Evolutionary conservation across 768 basidiomycete species (phyloP).

Genomic region (Lactarius vividus): DNA sequence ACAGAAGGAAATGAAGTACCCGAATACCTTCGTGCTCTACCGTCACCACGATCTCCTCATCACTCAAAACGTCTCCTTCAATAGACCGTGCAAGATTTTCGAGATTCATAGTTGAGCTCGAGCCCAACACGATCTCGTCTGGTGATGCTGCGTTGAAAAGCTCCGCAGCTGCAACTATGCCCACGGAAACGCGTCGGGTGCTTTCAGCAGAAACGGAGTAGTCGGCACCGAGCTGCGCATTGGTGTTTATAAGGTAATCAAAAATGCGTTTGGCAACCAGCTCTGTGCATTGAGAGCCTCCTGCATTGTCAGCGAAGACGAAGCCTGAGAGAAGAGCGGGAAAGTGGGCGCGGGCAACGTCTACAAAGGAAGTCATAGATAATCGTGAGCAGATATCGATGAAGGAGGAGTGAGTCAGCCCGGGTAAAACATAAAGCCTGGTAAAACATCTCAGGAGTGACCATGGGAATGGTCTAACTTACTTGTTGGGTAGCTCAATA

Average conservation of each 20-base stretch:
- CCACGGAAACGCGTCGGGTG: slow-evolving; percentile 51
- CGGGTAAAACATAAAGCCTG: neutral
- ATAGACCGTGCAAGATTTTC: slow-evolving; percentile 67
- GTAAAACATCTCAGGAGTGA: neutral
- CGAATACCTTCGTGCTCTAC: slow-evolving; percentile 72
- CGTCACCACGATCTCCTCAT: slow-evolving; percentile 77
- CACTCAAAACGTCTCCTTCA: slow-evolving; percentile 50
- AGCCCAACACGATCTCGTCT: slow-evolving; percentile 64
- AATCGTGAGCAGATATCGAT: neutral
- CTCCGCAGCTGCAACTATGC: slow-evolving; percentile 49
- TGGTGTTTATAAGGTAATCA: slow-evolving; percentile 69
- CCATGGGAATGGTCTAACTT: neutral
- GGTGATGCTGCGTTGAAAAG: slow-evolving; percentile 63
- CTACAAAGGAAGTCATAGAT: slow-evolving; percentile 33
- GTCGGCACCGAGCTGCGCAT: slow-evolving; percentile 71
- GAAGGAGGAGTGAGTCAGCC: neutral
- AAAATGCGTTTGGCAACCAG: slow-evolving; percentile 56
- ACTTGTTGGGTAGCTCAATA: too few species aligned
- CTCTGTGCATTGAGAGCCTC: slow-evolving; percentile 63
- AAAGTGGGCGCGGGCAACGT: slow-evolving; percentile 55
- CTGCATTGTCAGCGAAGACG: slow-evolving; percentile 75
- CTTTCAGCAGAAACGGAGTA: slow-evolving; percentile 57
- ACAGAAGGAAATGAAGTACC: neutral
- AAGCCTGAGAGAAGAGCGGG: slow-evolving; percentile 58
- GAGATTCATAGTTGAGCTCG: slow-evolving; percentile 64